Base-by-base conservation (phyloP, 768 basidiomycete genomes). In the Tephrocybe sp. region DNA sequence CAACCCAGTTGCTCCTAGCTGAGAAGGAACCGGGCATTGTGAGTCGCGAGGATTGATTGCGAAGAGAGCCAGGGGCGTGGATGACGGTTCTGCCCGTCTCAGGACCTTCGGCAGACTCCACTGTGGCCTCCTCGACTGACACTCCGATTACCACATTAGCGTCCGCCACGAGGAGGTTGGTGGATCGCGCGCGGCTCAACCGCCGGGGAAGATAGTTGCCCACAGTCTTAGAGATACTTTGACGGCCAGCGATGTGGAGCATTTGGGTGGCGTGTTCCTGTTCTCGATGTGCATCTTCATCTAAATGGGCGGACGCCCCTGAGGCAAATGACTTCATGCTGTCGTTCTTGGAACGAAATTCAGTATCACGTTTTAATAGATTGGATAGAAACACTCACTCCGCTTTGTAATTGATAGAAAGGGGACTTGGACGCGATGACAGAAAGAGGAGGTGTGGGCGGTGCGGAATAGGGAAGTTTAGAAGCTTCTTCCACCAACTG, bases 191-290 rank as follows among this genome's bases (percentile, higher is more conserved):
- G 26, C 77, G 73, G 48, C 68, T 72, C 35, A 78, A 65, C 16
- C 77, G 67, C 34, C 77, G 68, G n/a, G 79, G 73, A 46, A 81
- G 59, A 20, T 80, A 58, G 12, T 66, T 61, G 39, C 69, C 68
- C 16, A 78, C 56, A 13, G 73, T 71, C 43, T 70, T 70, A 2
- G 76, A 71, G 35, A 79, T 64, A 41, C 66, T 72, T 55, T 68
- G 67, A 31, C 71, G 72, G 2, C 72, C 73, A 6, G 65, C 68
- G 56, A 80, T 77, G 45, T 72, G 72, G 38, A 76, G 70, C 54
- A 83, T 68, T 45, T 72, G 74, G 8, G 76, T 79, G 38, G 79
- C 77, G 48, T 75, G 76, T 48, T 67, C 61, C 47, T 79, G 76
- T 52, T 79, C 77, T 5, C 51, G 54, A 35, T 70, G 69, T 14